Evolutionary conservation across 441 rosid species (phyloP).

Genomic region (Eruca vesicaria): DNA sequence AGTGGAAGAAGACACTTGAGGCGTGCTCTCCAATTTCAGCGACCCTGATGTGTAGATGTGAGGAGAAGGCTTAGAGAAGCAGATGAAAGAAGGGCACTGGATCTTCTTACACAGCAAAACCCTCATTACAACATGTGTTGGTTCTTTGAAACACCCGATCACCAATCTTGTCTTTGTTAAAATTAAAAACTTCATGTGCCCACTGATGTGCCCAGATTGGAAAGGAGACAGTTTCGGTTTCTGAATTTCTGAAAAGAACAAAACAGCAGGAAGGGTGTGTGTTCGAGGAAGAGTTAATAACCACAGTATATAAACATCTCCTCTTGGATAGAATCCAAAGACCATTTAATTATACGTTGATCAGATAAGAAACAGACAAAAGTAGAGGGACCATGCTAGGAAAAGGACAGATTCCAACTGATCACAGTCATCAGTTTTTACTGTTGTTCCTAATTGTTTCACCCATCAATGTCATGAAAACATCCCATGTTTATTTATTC

Average conservation of each 20-base stretch:
- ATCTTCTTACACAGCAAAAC: constrained; percentile 60
- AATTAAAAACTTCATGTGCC: constrained; percentile 2
- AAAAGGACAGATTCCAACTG: constrained; percentile 29
- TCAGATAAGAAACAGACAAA: constrained; percentile 32
- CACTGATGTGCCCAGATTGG: no score
- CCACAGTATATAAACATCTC: constrained; percentile 30
- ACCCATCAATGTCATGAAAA: not conserved
- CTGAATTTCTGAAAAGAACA: not conserved
- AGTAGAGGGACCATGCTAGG: constrained; percentile 22
- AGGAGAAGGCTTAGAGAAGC: constrained; percentile 71
- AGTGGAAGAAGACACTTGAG: constrained; percentile 39
- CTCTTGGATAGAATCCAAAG: constrained; percentile 33
- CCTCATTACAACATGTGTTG: constrained; percentile 57
- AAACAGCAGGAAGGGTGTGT: not conserved
- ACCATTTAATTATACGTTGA: constrained; percentile 30
- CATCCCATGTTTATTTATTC: not conserved
- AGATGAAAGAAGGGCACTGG: constrained; percentile 66
- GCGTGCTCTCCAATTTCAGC: constrained; percentile 47
- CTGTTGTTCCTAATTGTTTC: not conserved
- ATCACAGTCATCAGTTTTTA: constrained; percentile 19
- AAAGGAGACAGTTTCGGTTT: not conserved
- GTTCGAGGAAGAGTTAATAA: constrained; percentile 24
- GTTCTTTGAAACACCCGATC: constrained; percentile 27
- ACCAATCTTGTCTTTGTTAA: constrained; percentile 12
- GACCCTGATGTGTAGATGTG: constrained; percentile 51